phyloP scores from a whole-genome alignment of 441 rosid genomes.

The Bocquillonia castaneifolia region DNA sequence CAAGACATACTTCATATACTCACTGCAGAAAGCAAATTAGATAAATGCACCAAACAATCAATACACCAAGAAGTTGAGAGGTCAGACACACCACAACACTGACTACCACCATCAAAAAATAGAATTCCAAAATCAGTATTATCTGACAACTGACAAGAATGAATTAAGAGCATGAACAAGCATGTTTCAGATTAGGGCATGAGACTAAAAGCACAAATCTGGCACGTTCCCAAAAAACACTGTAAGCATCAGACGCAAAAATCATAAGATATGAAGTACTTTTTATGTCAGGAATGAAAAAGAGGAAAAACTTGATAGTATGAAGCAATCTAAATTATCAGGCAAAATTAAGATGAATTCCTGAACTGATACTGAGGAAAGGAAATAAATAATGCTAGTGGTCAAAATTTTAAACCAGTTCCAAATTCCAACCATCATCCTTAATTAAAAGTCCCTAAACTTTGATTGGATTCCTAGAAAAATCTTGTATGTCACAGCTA shows the following conservation, averaged over 20 bases:
- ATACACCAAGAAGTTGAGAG: background rate
- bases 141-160: constrained; percentile 1
- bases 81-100: background rate
- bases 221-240: background rate
- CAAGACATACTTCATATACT: constrained; percentile 73
- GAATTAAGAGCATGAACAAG: background rate
- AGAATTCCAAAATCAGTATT: constrained; percentile 3
- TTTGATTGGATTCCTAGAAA: too few species aligned
- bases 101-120: background rate
- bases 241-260: background rate
- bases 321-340: background rate
- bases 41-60: constrained; percentile 2
- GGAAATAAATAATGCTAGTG: too few species aligned
- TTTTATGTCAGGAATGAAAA: background rate
- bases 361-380: background rate
- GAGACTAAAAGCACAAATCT: background rate
- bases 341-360: background rate
- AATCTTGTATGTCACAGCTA: too few species aligned
- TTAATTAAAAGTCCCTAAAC: too few species aligned
- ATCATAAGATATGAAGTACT: background rate
- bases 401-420: too few species aligned
- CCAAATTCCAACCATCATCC: too few species aligned
- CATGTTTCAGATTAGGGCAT: background rate
- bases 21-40: constrained; percentile 46
- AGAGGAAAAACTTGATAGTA: too few species aligned